A percentile compares a stretch with the other conserved stretches of the same genome.
Evolutionary conservation across 2,329 filamentous ascomycete genomes (phyloP).

Genomic region (Lasiodiplodia theobromae): DNA sequence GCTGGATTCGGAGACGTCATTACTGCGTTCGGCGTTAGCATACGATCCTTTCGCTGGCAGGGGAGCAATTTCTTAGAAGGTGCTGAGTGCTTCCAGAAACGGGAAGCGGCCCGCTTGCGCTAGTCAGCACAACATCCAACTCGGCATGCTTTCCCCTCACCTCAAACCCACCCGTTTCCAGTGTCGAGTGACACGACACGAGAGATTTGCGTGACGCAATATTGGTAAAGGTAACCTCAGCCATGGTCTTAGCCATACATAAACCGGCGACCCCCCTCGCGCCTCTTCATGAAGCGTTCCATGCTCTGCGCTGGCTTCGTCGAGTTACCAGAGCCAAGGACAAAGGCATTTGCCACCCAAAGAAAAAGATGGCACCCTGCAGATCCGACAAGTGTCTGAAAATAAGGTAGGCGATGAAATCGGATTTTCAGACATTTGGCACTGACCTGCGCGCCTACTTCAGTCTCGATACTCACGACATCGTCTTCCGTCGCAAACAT

Average conservation of each 20-base stretch:
- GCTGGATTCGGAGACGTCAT: background rate
- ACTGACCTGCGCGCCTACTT: background rate
- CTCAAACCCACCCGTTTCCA: background rate
- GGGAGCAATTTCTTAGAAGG: background rate
- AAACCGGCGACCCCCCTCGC: background rate
- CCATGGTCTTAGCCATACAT: background rate
- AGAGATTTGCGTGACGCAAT: background rate
- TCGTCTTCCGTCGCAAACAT: slow-evolving; percentile 1
- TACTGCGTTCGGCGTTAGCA: background rate
- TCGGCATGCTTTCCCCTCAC: background rate
- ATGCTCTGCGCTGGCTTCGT: background rate
- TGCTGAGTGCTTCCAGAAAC: background rate
- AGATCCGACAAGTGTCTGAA: background rate
- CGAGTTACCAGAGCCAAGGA: background rate
- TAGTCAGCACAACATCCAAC: background rate
- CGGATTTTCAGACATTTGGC: background rate
- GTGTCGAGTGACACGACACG: background rate
- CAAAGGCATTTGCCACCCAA: background rate
- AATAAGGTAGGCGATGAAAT: background rate
- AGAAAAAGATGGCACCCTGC: background rate
- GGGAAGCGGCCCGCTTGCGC: background rate
- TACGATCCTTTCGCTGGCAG: too few relatives aligned
- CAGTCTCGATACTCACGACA: background rate
- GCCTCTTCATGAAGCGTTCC: background rate
- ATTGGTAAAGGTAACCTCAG: background rate